Evolutionary conservation across 495 filamentous ascomycete genomes (phyloP), one percentile per base, ranked within the genome.

Genomic region (Aspergillus wentii): DNA sequence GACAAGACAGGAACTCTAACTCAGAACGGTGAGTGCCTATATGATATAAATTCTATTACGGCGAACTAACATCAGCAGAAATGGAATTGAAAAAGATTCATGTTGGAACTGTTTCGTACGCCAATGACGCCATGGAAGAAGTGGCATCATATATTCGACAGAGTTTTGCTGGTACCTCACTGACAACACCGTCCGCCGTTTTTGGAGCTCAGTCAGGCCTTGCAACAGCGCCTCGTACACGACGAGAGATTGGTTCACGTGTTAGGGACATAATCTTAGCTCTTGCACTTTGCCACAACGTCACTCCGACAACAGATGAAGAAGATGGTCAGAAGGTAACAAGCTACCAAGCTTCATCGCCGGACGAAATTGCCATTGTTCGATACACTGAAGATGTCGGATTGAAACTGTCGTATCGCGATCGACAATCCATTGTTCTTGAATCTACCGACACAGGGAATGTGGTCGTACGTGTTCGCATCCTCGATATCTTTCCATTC

Each of bases 51-150:
- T 16, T 30, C 48, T 19, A 30, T 29, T 18, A 22, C 32, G 22
- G 21, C 33, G 35, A 30, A 42, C 48, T 38, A 26, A 52, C 25
- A 31, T 30, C 17, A 38, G 10, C 32, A 78, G 87, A 96, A 49
- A 97, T 97, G 91, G 92, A 95, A 61, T 76, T 99, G 72, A 94
- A 90, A 53, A 99, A 97, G 62, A 90, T 97, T 18, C 94, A 97
- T 51, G 88, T 99, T 41, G 94, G 94, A 1, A 97, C 92, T 15
- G 94, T 97, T 3, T 95, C 90, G 1, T 99, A 97, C 52, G 94
- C 89, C 16, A 92, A 91, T 46, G 94, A 99, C 57, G 90, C 92
- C 3, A 97, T 96, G 94, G 92, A 96, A 41, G 94, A 97, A 57
- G 94, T 99, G 8, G 62, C 78, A 23, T 80, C 85, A 0, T 95